Evolutionary conservation across 148 eudicot species (phyloP).

Genomic region (Diospyros lotus): DNA sequence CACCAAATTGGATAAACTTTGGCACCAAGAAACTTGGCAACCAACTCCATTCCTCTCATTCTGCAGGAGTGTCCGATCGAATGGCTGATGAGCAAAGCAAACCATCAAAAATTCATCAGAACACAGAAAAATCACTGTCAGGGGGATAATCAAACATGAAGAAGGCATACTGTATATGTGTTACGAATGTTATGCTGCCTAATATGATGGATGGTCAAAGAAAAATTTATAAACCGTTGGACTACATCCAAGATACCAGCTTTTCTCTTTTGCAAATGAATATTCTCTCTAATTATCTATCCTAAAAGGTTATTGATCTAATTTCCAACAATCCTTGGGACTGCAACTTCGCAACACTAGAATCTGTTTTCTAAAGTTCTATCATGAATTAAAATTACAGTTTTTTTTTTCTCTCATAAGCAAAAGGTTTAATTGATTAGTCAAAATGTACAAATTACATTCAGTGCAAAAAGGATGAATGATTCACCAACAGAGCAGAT

Average conservation of each 20-base stretch:
- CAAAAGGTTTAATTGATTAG: too few relatives aligned
- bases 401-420: too few relatives aligned
- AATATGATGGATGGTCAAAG: not conserved
- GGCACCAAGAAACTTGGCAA: not conserved
- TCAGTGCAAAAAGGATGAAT: too few relatives aligned
- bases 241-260: not conserved
- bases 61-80: slow-evolving; percentile 18
- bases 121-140: not conserved
- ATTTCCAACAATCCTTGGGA: not conserved
- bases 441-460: too few relatives aligned
- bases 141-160: not conserved
- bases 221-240: not conserved
- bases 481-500: too few relatives aligned
- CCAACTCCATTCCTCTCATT: slow-evolving; percentile 1
- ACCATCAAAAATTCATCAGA: not conserved
- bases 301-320: not conserved
- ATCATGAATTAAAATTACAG: too few relatives aligned
- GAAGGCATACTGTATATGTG: not conserved
- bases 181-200: not conserved
- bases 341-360: not conserved
- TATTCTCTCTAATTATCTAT: not conserved
- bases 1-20: slow-evolving; percentile 5
- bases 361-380: too few relatives aligned
- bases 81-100: slow-evolving; percentile 12
- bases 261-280: not conserved